Base-by-base conservation (phyloP, 208 protist species). In the Leishmania lainsoni region DNA sequence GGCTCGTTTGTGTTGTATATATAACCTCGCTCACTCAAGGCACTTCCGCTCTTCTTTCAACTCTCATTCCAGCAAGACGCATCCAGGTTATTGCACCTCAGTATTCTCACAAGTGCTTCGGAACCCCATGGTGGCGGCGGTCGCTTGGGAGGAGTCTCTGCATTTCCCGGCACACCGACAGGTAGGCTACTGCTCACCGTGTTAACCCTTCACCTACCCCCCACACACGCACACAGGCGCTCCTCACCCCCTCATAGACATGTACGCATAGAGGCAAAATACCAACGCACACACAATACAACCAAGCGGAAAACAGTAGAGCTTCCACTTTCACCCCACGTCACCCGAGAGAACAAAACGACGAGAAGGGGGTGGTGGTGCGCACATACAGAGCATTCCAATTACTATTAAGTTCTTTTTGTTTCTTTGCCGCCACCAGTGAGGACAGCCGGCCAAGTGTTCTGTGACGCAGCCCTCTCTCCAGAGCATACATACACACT, bases 181-280 rank as follows among this genome's bases (percentile, higher is more conserved):
- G 45, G 20, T 45, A 29, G 26, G 68, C 39, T 54, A 20, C 68
- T 26, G 45, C 68, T 10, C 45, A 49, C 26, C 16, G 45, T 52
- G 68, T 32, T 48, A 9, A 8, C 45, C 45, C 17, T 29, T 73
- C 42, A 45, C 42, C 42, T 45, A 45, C 42, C 42, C 42, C 42
- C 42, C 42, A 45, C 42, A 0, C 45, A 1, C 45, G 12, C 68
- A 22, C 4, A 26, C 35, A 26, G 9, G 22, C 20, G 68, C 68
- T 26, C 68, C 68, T 29, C 12, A 32, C 8, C 42, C 20, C 22
- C 32, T 54, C 45, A 76, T 76, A 76, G 71, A 76, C 51, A 76
- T 76, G 71, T 48, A 61, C 51, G 71, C 51, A 76, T 76, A 54
- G 51, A 75, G 17, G 48, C 4, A 32, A 75, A n/a, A 26, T 16